Conservation (phyloP, 1,284 basidiomycete genomes). For the Sanghuangporus sanghuang region DNA sequence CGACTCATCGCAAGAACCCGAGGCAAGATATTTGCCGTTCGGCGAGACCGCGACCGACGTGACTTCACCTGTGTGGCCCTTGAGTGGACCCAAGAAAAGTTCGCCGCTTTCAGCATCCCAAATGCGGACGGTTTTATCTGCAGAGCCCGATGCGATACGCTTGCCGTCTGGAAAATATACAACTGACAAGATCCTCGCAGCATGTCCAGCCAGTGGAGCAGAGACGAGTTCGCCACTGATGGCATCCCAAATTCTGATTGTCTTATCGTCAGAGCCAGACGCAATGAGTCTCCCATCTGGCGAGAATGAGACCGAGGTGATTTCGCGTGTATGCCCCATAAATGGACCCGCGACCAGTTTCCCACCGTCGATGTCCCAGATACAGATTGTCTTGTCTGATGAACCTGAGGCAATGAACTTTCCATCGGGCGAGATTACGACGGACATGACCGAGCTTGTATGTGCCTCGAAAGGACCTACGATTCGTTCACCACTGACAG, state of each 20-base stretch:
- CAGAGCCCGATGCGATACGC: neutral
- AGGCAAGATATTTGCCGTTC: neutral
- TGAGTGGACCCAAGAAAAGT: neutral
- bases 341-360: neutral
- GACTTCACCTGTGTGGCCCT: neutral
- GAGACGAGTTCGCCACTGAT: neutral
- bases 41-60: neutral
- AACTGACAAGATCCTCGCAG: neutral
- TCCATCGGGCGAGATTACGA: neutral
- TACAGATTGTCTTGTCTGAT: neutral
- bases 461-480: neutral
- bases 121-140: neutral
- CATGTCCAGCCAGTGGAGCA: neutral
- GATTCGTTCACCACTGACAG: neutral
- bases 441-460: neutral
- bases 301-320: too few species aligned
- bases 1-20: neutral
- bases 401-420: neutral
- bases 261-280: neutral
- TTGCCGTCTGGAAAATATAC: conserved; percentile 1
- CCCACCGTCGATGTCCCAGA: neutral
- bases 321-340: neutral
- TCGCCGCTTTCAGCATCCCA: neutral
- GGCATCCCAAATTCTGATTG: neutral
- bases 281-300: too few species aligned